Conservation (phyloP, 352 stramenopile species). For the Aphanomyces stellatus region DNA sequence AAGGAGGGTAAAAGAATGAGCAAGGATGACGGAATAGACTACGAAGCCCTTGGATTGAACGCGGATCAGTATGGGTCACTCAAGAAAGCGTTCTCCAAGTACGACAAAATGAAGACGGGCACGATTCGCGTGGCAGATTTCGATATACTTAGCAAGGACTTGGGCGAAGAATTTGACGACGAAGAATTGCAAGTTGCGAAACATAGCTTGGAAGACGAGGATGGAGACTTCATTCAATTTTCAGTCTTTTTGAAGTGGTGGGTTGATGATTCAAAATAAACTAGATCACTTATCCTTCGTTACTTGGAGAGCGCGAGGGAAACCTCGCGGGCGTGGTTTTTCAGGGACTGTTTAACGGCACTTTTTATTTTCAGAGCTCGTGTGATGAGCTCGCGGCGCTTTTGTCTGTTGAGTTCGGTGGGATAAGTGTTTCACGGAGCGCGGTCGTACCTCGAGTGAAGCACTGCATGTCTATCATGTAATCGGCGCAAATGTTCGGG, state of each 20-base stretch:
- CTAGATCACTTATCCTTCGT: not conserved
- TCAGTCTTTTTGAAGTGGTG: slow-evolving; percentile 16
- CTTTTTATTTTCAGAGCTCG: slow-evolving; percentile 15
- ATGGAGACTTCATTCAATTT: slow-evolving; percentile 12
- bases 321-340: slow-evolving; percentile 13
- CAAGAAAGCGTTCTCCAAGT: slow-evolving; percentile 7
- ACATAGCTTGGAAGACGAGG: slow-evolving; percentile 1
- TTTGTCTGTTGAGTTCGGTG: not conserved
- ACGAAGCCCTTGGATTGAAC: not conserved
- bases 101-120: slow-evolving; percentile 21
- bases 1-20: not conserved
- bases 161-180: slow-evolving; percentile 14
- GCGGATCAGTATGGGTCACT: slow-evolving; percentile 9
- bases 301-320: too few relatives aligned
- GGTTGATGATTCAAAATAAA: not conserved
- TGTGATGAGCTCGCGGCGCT: slow-evolving; percentile 12
- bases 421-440: not conserved
- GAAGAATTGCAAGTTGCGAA: slow-evolving; percentile 16
- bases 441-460: slow-evolving; percentile 10
- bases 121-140: slow-evolving; percentile 12
- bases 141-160: slow-evolving; percentile 4
- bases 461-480: slow-evolving; percentile 11
- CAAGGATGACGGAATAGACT: not conserved
- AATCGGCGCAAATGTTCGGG: slow-evolving; percentile 10
- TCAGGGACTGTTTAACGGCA: not conserved